These are phyloP conservation scores for Wickerhamiella brachini DNA, from an alignment of 805 yeast species.

Conservation along the genomic window DNA sequence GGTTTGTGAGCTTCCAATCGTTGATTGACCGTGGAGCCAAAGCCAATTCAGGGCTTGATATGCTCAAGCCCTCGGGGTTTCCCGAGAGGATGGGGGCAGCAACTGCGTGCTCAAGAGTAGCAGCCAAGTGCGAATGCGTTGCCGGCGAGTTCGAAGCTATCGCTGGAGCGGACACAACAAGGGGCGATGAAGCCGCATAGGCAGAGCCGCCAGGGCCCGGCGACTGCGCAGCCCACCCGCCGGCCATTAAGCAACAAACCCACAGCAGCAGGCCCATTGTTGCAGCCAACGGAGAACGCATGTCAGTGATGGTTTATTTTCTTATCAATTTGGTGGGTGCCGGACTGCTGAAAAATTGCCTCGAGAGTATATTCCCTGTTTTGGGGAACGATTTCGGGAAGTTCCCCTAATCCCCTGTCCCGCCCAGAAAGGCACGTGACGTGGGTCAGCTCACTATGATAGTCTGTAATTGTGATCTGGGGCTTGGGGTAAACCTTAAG, in stretches of 20 bases:
- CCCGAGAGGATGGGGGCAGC: neutral
- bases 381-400: neutral
- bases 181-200: neutral
- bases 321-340: neutral
- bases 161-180: neutral
- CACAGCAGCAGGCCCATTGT: neutral
- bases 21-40: conserved; percentile 20
- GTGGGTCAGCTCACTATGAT: too few relatives aligned
- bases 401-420: neutral
- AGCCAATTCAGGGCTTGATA: neutral
- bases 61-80: neutral
- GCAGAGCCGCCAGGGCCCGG: neutral
- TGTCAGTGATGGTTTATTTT: neutral
- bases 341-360: neutral
- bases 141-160: neutral
- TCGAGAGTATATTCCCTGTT: neutral
- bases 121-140: neutral
- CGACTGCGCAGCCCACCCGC: neutral
- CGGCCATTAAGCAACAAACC: neutral
- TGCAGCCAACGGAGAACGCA: neutral
- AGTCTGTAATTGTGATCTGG: too few relatives aligned
- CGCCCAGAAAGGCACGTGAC: neutral
- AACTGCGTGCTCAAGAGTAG: neutral
- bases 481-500: too few relatives aligned
- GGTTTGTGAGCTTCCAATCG: conserved; percentile 40